Base-by-base conservation (phyloP, 148 eudicot species). In the Linanthus parryae region DNA sequence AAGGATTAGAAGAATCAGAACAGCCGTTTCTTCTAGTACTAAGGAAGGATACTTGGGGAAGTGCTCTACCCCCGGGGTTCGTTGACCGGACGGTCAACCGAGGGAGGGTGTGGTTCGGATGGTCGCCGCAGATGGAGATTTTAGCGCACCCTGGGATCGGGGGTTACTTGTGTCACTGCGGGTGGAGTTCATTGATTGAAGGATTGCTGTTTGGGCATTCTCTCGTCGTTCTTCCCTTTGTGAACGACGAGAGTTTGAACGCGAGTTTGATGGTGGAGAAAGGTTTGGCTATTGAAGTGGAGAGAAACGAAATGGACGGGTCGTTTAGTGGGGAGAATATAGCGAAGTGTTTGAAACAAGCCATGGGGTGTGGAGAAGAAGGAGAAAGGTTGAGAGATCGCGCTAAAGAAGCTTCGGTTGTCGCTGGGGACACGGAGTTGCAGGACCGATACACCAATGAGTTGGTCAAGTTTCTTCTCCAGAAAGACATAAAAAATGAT, bases 61-160 rank as follows among this genome's bases (percentile, higher is more conserved):
- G n/a, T n/a, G 67, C 54, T 1, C 47, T 73, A 14, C 74, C 71
- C 0, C 54, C 57, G 30, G 68, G 79, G n/a, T 74, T 74, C 39
- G 4, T 74, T 1, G 65, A 57, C 12, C 57, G 72, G 5, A 69
- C 68, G 14, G 39, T 3, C 0, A 61, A 34, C 2, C 29, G 18
- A 4, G 79, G 79, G 2, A 69, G 54, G 27, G 52, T 74, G 39
- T 56, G 65, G 2, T 17, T 23, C 40, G 79, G 65, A 20, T 74
- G 79, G 74, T 74, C 34, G 40, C 25, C 39, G 20, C 55, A 51
- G 40, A 22, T 17, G n/a, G 13, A 51, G 25, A 40, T 51, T 5
- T 19, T 51, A 26, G 18, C 55, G 25, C 55, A 51, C 39, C 55
- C 55, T 18, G 38, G 39, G 24, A 5, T 51, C 2, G 55, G 55